Conservation (phyloP, 352 stramenopile species). For the Blastocystis sp. region DNA sequence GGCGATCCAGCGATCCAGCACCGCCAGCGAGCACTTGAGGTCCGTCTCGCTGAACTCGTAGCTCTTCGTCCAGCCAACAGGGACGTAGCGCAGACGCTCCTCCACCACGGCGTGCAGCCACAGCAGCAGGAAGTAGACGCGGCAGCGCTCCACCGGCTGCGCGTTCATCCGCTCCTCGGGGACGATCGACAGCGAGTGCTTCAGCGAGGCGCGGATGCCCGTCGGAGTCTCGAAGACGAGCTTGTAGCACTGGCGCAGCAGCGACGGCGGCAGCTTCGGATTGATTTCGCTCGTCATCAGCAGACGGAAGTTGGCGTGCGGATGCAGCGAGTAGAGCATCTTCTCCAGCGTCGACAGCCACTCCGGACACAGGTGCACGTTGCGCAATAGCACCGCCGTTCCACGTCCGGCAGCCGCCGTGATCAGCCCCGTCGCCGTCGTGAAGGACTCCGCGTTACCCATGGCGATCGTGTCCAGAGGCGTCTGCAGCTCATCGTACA, state of each 20-base stretch:
- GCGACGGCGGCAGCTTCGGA: slow-evolving; percentile 80
- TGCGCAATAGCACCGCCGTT: slow-evolving; percentile 93
- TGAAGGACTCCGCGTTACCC: slow-evolving; percentile 88
- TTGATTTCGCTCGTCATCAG: slow-evolving; percentile 97
- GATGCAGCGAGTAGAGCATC: slow-evolving; percentile 76
- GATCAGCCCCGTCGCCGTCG: slow-evolving; percentile 82
- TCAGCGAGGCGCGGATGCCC: slow-evolving; percentile 89
- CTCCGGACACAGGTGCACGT: slow-evolving; percentile 92
- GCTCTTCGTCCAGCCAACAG: slow-evolving; percentile 88
- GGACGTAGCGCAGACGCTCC: slow-evolving; percentile 90
- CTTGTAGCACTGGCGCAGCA: slow-evolving; percentile 87
- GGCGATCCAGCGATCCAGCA: slow-evolving; percentile 91
- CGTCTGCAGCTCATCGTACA: slow-evolving; percentile 77
- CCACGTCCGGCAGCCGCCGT: slow-evolving; percentile 84
- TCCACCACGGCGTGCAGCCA: slow-evolving; percentile 96
- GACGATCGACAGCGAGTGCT: slow-evolving; percentile 83
- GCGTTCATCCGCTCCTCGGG: slow-evolving; percentile 78
- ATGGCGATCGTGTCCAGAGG: slow-evolving; percentile 92
- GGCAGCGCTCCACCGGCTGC: slow-evolving; percentile 71
- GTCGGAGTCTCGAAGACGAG: slow-evolving; percentile 93
- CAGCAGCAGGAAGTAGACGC: slow-evolving; percentile 87
- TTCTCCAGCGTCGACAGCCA: slow-evolving; percentile 94
- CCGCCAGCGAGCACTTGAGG: slow-evolving; percentile 84
- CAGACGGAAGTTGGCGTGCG: slow-evolving; percentile 66
- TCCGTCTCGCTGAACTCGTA: slow-evolving; percentile 99